Evolutionary conservation across 169 alveolate species (phyloP).

Genomic region (Plasmodium berghei): DNA sequence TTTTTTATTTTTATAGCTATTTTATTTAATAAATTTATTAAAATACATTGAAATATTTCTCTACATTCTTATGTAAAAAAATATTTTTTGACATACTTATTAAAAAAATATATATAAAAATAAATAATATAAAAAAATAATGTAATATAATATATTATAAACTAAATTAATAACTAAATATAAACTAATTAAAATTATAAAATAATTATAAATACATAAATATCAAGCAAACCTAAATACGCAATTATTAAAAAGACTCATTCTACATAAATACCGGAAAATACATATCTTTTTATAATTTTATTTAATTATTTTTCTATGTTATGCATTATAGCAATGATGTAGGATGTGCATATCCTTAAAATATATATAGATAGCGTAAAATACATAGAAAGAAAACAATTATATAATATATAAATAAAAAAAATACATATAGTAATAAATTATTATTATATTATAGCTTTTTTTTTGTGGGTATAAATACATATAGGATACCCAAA

Average conservation of each 20-base stretch:
- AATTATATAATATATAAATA: not conserved
- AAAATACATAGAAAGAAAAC: not conserved
- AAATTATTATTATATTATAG: not conserved
- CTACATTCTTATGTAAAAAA: too few relatives aligned
- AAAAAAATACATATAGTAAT: not conserved
- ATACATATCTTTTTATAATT: not conserved
- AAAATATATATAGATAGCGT: slow-evolving; percentile 4
- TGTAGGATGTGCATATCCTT: slow-evolving; percentile 34
- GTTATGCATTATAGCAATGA: slow-evolving; percentile 1
- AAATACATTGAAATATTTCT: too few relatives aligned
- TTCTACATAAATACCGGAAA: slow-evolving; percentile 26
- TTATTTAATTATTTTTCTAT: slow-evolving; percentile 14
- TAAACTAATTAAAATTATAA: too few relatives aligned
- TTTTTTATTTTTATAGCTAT: too few relatives aligned
- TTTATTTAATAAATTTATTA: too few relatives aligned
- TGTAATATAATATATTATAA: too few relatives aligned
- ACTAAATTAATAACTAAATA: too few relatives aligned
- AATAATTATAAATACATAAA: too few relatives aligned
- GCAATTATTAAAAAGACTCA: slow-evolving; percentile 31
- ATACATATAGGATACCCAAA: slow-evolving; percentile 8
- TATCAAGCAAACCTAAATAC: too few relatives aligned
- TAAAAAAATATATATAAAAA: too few relatives aligned
- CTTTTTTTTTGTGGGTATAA: slow-evolving; percentile 21
- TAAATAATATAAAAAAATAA: too few relatives aligned
- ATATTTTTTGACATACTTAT: too few relatives aligned